A percentile compares a stretch with the other conserved stretches of the same genome.
Evolutionary conservation across 2,329 filamentous ascomycete species (phyloP).

Genomic region (Colletotrichum australisinense): DNA sequence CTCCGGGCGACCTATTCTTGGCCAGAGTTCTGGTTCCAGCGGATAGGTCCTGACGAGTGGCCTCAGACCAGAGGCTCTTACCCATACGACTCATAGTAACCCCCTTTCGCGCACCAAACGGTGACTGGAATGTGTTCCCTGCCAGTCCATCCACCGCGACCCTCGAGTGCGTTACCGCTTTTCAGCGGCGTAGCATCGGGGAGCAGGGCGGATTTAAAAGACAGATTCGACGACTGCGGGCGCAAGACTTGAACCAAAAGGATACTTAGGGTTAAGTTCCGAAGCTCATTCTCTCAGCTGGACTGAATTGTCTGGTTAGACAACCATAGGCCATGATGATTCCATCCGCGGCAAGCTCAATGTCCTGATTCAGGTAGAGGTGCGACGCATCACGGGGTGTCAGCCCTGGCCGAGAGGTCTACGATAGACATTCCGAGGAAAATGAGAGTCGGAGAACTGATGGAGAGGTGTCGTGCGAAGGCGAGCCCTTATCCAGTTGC

Average conservation of each 20-base stretch:
- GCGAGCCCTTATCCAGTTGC: conserved; percentile 37
- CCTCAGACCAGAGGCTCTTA: conserved; percentile 79
- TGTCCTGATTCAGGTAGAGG: conserved; percentile 71
- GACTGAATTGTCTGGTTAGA: conserved; percentile 55
- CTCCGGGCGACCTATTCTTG: conserved; percentile 52
- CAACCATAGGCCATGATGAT: conserved; percentile 50
- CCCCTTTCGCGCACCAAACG: conserved; percentile 64
- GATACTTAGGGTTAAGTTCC: conserved; percentile 98
- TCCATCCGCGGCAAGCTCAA: conserved; percentile 60
- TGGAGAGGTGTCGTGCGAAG: conserved; percentile 79
- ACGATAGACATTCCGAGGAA: conserved; percentile 73
- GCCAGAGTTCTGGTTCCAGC: conserved; percentile 72
- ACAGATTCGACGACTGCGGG: conserved; percentile 75
- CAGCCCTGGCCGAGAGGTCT: conserved; percentile 54
- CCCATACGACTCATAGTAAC: conserved; percentile 79
- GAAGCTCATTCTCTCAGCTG: conserved; percentile 72
- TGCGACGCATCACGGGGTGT: conserved; percentile 63
- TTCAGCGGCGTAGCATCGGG: conserved; percentile 58
- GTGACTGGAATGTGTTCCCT: conserved; percentile 69
- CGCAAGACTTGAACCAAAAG: conserved; percentile 80
- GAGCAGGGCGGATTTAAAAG: conserved; percentile 66
- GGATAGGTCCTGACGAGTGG: conserved; percentile 78
- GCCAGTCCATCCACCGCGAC: conserved; percentile 58
- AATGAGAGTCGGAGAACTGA: conserved; percentile 83
- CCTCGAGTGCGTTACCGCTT: conserved; percentile 55